Base-by-base conservation (phyloP, 352 stramenopile species). In the Phytophthora hibernalis region DNA sequence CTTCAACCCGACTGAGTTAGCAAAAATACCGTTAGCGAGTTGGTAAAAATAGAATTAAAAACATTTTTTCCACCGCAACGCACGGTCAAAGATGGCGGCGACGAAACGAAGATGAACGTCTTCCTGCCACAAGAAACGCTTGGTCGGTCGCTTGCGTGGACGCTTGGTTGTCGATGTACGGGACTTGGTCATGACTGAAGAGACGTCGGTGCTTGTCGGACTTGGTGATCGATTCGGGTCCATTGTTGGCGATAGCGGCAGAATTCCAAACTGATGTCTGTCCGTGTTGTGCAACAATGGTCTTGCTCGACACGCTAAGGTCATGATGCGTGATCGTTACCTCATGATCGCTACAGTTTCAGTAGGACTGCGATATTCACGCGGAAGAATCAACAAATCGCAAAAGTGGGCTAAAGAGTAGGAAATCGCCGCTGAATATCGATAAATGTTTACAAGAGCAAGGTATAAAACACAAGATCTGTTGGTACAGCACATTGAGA, bases 81-180 rank as follows among this genome's bases (percentile, higher is more conserved):
- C 45, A 93, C 85, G 57, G 53, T 95, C 87, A 72, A 95, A 95
- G 61, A 95, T 92, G 15, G 87, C 85, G 20, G 87, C 82, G 35
- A 95, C 85, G 56, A 93, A 95, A 52, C 89, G 78, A 13, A 85
- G 66, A 64, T 95, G 87, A 15, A 93, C 74, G 12, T 95, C 87
- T 43, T 95, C 87, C 9, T 82, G 83, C 87, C 87, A 93, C 18
- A 90, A 68, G 56, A 95, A 93, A 26, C 87, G 84, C 57, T 91
- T 87, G 33, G 79, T 80, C 50, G 87, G 79, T 51, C 82, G 82
- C 52, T 94, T 91, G 70, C 80, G 82, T 54, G 86, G 68, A 1
- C 61, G 52, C 45, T 68, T 72, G 28, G 21, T n/a, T 16, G 24
- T 9, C 28, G 28, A 1, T 8, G 6, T 33, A 12, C 7, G 6